These are phyloP conservation scores for Graphium sp. DNA, from an alignment of 2,329 filamentous ascomycete species.

Conservation along the genomic window DNA sequence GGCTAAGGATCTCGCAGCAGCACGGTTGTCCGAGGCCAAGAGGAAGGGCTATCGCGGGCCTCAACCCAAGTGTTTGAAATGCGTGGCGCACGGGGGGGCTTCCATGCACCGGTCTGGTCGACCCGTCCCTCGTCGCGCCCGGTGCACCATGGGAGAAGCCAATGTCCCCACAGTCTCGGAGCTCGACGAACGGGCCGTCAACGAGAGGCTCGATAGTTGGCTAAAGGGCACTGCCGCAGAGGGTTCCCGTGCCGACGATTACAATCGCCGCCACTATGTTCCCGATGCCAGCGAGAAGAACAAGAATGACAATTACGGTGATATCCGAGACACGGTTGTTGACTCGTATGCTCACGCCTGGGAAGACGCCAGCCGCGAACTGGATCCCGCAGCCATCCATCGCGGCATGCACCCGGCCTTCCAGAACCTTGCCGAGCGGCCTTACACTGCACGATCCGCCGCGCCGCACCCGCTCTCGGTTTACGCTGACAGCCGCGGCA, in stretches of 20 bases:
- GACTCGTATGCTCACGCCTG: neutral
- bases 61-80: no score
- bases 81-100: no score
- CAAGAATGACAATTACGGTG: neutral
- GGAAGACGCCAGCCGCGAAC: neutral
- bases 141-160: no score
- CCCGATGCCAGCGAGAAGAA: no score
- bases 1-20: neutral
- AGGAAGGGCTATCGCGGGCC: no score
- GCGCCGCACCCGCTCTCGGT: neutral
- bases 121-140: no score
- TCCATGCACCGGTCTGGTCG: no score
- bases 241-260: no score
- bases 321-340: neutral
- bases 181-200: no score
- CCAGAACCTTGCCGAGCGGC: no score
- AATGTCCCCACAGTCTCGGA: no score
- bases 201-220: neutral
- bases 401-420: constrained; percentile 1
- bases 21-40: constrained; percentile 1
- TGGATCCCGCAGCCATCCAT: neutral
- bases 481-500: neutral
- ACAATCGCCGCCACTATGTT: no score
- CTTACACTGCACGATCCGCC: neutral
- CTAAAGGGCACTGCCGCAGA: neutral